phyloP scores from a whole-genome alignment of 2,329 filamentous ascomycete genomes.

The Thermothelomyces thermophilus region DNA sequence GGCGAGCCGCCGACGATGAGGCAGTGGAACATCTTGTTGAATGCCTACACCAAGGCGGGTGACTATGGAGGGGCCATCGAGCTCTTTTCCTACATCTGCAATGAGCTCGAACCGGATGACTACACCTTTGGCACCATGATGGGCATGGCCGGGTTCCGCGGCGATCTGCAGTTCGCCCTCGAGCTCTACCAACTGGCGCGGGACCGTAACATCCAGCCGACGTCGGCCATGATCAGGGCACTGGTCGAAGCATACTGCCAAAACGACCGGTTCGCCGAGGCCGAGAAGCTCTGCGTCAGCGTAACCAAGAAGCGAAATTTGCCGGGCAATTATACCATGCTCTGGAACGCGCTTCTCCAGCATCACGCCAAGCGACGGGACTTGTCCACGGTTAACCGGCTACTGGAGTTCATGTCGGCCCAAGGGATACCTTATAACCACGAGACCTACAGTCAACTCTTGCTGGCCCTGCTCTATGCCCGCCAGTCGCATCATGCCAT shows the following conservation, averaged over 20 bases:
- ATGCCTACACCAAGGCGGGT: slow-evolving; percentile 58
- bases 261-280: slow-evolving; percentile 47
- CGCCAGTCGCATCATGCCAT: slow-evolving; percentile 46
- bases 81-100: slow-evolving; percentile 55
- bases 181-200: slow-evolving; percentile 59
- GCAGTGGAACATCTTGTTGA: slow-evolving; percentile 73
- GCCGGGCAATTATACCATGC: slow-evolving; percentile 45
- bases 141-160: slow-evolving; percentile 60
- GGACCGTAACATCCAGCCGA: slow-evolving; percentile 42
- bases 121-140: slow-evolving; percentile 69
- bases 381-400: slow-evolving; percentile 41
- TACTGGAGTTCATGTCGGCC: slow-evolving; percentile 45
- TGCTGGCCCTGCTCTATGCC: slow-evolving; percentile 43
- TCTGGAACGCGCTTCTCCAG: slow-evolving; percentile 74
- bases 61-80: slow-evolving; percentile 61
- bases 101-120: slow-evolving; percentile 46
- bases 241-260: slow-evolving; percentile 63
- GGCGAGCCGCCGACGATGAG: slow-evolving; percentile 47
- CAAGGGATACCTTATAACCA: slow-evolving; percentile 41
- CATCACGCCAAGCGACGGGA: slow-evolving; percentile 59
- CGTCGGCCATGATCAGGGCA: slow-evolving; percentile 52
- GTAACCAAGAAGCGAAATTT: slow-evolving; percentile 46
- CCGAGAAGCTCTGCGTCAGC: slow-evolving; percentile 52
- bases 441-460: slow-evolving; percentile 44
- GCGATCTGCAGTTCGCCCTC: slow-evolving; percentile 65